Percentiles rank a stretch among this genome's conserved stretches.
Evolutionary conservation across 306 rosid species (phyloP).

Genomic region (Amphicarpaea edgeworthii): DNA sequence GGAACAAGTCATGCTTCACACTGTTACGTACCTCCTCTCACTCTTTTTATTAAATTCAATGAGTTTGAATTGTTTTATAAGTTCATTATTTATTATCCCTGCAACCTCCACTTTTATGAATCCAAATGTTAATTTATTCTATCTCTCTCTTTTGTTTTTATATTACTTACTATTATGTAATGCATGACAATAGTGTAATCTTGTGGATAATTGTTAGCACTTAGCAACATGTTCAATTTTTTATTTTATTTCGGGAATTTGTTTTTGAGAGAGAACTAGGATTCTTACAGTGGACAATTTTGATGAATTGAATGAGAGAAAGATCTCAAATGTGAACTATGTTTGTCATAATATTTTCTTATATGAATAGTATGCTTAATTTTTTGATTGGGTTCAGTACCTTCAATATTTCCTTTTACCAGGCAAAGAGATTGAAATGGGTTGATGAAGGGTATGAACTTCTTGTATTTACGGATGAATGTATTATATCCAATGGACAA

Average conservation of each 20-base stretch:
- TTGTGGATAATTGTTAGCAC: neutral
- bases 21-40: conserved; percentile 56
- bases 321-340: neutral
- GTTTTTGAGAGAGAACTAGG: neutral
- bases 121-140: neutral
- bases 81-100: neutral
- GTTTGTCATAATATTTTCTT: conserved; percentile 9
- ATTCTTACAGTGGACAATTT: neutral
- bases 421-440: conserved; percentile 89
- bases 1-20: conserved; percentile 87
- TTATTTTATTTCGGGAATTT: neutral
- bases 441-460: conserved; percentile 78
- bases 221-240: neutral
- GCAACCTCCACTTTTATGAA: neutral
- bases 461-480: conserved; percentile 67
- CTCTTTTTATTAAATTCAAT: neutral
- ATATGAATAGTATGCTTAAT: neutral
- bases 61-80: too few species aligned
- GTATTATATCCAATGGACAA: conserved; percentile 46
- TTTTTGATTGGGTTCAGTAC: conserved; percentile 16
- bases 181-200: neutral
- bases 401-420: conserved; percentile 33
- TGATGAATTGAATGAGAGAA: neutral
- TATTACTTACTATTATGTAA: neutral
- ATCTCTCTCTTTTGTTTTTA: neutral